Percentiles rank a stretch among this genome's conserved stretches.
phyloP scores from a whole-genome alignment of 495 filamentous ascomycete species.

The Hypoxylon intermedium region DNA sequence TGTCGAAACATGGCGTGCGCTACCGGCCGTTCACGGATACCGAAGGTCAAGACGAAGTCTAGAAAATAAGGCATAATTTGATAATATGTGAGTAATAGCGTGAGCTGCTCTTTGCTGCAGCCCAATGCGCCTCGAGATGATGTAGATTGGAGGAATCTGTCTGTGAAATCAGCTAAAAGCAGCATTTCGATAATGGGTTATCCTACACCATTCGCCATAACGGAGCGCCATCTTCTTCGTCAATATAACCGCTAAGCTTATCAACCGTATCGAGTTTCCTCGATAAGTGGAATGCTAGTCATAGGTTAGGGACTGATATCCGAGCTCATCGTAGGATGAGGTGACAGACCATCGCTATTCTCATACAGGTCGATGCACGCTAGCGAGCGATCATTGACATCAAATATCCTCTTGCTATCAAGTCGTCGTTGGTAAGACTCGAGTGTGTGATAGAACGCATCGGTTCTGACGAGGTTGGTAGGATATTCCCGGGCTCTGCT shows the following conservation, averaged over 20 bases:
- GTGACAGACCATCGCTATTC: constrained; percentile 1
- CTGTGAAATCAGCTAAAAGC: not conserved
- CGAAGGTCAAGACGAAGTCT: constrained; percentile 53
- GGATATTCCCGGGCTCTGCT: constrained; percentile 7
- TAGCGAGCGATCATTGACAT: constrained; percentile 1
- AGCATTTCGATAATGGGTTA: not conserved
- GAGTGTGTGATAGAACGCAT: constrained; percentile 25
- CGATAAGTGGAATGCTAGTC: not conserved
- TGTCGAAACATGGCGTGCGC: constrained; percentile 37
- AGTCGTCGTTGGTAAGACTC: constrained; percentile 14
- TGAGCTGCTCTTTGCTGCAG: constrained; percentile 46
- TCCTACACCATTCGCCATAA: constrained; percentile 14
- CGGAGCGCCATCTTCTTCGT: constrained; percentile 19
- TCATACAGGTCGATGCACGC: constrained; percentile 11
- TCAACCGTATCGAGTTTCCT: not conserved
- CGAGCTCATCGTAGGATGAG: not conserved
- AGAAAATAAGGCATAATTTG: constrained; percentile 55
- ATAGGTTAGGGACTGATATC: not conserved
- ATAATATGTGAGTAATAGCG: constrained; percentile 47
- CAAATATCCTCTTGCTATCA: constrained; percentile 6
- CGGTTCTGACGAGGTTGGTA: constrained; percentile 20
- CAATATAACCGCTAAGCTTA: not conserved
- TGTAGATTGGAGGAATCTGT: constrained; percentile 46
- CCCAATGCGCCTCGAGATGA: constrained; percentile 40
- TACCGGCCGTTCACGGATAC: constrained; percentile 11